These are phyloP conservation scores for Diatrype stigma DNA, from an alignment of 2,329 filamentous ascomycete species.

Conservation along the genomic window DNA sequence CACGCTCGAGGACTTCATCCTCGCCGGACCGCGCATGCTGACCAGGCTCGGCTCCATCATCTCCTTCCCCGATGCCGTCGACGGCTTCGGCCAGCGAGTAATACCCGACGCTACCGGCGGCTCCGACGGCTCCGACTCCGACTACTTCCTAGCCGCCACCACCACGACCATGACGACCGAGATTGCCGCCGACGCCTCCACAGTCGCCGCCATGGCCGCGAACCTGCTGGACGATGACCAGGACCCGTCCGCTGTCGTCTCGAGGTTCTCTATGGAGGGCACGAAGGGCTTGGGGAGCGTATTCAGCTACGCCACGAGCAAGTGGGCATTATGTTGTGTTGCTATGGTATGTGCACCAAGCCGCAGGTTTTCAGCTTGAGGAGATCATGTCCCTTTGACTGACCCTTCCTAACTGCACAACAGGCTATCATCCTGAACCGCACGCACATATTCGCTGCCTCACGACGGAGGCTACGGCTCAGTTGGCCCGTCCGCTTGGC, in stretches of 20 bases:
- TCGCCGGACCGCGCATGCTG: constrained; percentile 66
- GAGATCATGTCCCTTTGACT: constrained; percentile 4
- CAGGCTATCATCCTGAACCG: constrained; percentile 82
- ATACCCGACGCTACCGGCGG: constrained; percentile 29
- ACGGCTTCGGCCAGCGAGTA: constrained; percentile 53
- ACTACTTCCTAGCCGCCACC: constrained; percentile 46
- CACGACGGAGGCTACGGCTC: constrained; percentile 72
- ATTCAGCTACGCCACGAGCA: constrained; percentile 85
- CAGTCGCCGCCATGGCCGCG: constrained; percentile 32
- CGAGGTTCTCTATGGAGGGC: constrained; percentile 53
- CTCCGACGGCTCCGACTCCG: constrained; percentile 22
- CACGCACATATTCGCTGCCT: constrained; percentile 89
- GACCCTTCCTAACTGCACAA: constrained; percentile 3
- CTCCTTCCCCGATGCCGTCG: constrained; percentile 54
- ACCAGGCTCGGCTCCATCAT: constrained; percentile 59
- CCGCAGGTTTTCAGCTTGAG: neutral
- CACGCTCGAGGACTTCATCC: constrained; percentile 63
- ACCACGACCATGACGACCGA: constrained; percentile 41
- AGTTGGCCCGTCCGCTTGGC: constrained; percentile 67
- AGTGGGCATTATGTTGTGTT: constrained; percentile 87
- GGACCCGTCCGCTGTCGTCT: constrained; percentile 36
- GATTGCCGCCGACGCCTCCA: constrained; percentile 38
- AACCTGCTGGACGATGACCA: constrained; percentile 40
- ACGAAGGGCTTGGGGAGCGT: constrained; percentile 75
- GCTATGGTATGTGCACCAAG: constrained; percentile 57